Evolutionary conservation across 2,329 filamentous ascomycete species (phyloP).

Genomic region (Fusarium illudens): DNA sequence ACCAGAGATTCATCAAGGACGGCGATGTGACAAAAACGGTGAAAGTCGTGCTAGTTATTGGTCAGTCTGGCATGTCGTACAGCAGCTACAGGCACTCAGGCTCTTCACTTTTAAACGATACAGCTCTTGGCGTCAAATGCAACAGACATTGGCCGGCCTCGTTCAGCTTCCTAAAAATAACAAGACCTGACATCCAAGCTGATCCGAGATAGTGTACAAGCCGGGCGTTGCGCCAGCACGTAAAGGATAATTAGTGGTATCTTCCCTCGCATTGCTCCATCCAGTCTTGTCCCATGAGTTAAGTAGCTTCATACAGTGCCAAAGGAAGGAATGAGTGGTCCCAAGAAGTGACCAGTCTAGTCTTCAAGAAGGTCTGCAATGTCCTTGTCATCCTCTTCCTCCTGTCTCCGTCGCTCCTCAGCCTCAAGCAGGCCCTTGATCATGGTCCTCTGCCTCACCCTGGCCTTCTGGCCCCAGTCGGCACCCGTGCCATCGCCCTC

Average conservation of each 20-base stretch:
- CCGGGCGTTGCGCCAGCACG: neutral
- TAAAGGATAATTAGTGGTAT: neutral
- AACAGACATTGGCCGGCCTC: neutral
- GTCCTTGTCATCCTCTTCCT: conserved; percentile 77
- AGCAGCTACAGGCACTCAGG: neutral
- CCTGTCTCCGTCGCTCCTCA: conserved; percentile 66
- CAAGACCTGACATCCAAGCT: neutral
- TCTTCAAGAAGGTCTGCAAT: conserved; percentile 75
- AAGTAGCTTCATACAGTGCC: conserved; percentile 3
- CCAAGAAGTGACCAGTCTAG: conserved; percentile 38
- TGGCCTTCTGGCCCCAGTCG: conserved; percentile 75
- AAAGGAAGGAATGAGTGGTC: neutral
- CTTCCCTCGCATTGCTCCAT: conserved; percentile 4
- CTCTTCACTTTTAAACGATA: neutral
- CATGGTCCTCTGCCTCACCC: conserved; percentile 72
- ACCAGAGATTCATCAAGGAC: neutral
- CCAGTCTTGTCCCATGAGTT: conserved; percentile 1
- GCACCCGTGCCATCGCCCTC: conserved; percentile 57
- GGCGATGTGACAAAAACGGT: neutral
- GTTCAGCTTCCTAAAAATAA: neutral
- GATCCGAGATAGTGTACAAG: neutral
- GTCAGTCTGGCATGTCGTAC: neutral
- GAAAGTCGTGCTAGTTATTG: neutral
- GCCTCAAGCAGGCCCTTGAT: conserved; percentile 71
- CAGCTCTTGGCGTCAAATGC: neutral